Base-by-base conservation (phyloP, 495 filamentous ascomycete genomes). In the Lophiotrema nucula region DNA sequence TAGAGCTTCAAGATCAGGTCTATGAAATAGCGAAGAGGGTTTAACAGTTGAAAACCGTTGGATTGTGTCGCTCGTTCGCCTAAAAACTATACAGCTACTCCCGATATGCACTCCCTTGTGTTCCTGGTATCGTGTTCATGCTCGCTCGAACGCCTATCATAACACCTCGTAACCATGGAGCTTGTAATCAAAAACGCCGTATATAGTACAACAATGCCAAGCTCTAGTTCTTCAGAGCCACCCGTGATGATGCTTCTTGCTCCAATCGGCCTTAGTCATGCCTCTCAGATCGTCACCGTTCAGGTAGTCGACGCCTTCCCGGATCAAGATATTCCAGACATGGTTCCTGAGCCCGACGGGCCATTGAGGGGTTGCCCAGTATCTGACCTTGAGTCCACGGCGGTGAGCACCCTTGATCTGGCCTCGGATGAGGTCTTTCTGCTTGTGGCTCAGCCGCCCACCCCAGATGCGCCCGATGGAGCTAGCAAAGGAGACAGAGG, bases 381-480 rank as follows among this genome's bases (percentile, higher is more conserved):
- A 67, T 33, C 67, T 22, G 15, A 38, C 53, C 44, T 58, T 65
- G 19, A 69, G 23, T 0, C 67, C 67, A 18, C 61, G 31, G 12
- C 22, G 27, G 24, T 50, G 25, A 42, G 67, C 64, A 15, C 49
- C 57, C 12, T 47, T 22, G 35, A 69, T 54, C 50, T 65, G 56
- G 3, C 57, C 55, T 6, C 60, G 53, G 21, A 67, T 55, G n/a
- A 53, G 44, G 11, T 53, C 18, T 15, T 56, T 44, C 53, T 69
- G 67, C 3, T 6, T 33, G 18, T 26, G 24, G 0, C 63, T 26
- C 12, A 78, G 60, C 2, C 66, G 51, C 1, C 71, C 68, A 6
- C 67, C 53, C 37, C 66, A 67, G 11, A 72, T 60, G 8, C 65
- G 38, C 0, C 77, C 76, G 38, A 79, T 70, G 11, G 53, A 44